Evolutionary conservation across 805 yeast genomes (phyloP).

Genomic region (Ogataea chonburiensis): DNA sequence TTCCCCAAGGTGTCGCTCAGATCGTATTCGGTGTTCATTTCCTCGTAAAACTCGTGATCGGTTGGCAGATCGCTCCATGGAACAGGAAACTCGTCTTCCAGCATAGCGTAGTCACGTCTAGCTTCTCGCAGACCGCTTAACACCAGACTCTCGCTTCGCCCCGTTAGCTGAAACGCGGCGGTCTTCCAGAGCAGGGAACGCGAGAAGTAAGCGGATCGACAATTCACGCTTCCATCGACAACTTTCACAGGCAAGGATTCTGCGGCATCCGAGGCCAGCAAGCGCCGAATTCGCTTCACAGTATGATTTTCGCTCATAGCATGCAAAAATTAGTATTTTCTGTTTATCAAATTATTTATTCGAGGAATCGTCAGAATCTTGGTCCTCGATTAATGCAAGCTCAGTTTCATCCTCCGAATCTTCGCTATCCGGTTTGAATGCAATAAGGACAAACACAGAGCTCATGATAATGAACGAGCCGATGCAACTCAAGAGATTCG

Average conservation of each 20-base stretch:
- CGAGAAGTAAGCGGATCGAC: slow-evolving; percentile 21
- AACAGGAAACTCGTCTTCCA: slow-evolving; percentile 28
- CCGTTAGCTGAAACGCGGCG: slow-evolving; percentile 13
- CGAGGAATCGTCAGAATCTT: not conserved
- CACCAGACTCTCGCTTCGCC: slow-evolving; percentile 14
- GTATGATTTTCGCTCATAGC: slow-evolving; percentile 6
- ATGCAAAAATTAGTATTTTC: slow-evolving; percentile 1
- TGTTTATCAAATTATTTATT: slow-evolving; percentile 6
- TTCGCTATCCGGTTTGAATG: slow-evolving; percentile 40
- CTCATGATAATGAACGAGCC: slow-evolving; percentile 71
- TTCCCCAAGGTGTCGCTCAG: slow-evolving; percentile 23
- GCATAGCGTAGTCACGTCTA: slow-evolving; percentile 19
- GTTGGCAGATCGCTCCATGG: slow-evolving; percentile 36
- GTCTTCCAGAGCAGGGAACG: slow-evolving; percentile 28
- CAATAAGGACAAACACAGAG: slow-evolving; percentile 61
- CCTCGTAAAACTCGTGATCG: slow-evolving; percentile 26
- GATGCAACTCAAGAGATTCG: slow-evolving; percentile 61
- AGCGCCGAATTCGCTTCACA: slow-evolving; percentile 6
- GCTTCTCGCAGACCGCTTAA: slow-evolving; percentile 20
- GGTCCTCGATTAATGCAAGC: slow-evolving; percentile 1
- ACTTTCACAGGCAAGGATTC: slow-evolving; percentile 8
- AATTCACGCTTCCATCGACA: slow-evolving; percentile 6
- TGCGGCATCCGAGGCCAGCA: slow-evolving; percentile 5
- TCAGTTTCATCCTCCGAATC: slow-evolving; percentile 7
- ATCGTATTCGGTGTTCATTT: slow-evolving; percentile 23